Conservation (phyloP, 2,329 filamentous ascomycete genomes). For the Davidsoniella virescens region DNA sequence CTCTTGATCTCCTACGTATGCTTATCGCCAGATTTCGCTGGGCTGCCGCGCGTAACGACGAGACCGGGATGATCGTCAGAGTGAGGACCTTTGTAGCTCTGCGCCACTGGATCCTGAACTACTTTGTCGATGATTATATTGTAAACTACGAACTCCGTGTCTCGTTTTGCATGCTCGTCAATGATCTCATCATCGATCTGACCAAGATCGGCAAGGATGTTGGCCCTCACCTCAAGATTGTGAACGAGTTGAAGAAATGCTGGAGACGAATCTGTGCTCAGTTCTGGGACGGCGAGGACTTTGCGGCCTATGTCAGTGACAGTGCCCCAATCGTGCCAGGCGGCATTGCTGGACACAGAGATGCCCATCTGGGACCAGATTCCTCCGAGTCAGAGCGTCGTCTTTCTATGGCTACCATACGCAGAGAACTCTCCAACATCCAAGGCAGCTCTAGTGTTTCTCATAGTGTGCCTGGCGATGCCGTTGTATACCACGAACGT, state of each 20-base stretch:
- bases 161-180: conserved; percentile 68
- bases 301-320: conserved; percentile 30
- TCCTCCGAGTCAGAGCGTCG: background rate
- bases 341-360: conserved; percentile 47
- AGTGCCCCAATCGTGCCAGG: conserved; percentile 60
- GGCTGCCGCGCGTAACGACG: conserved; percentile 66
- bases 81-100: conserved; percentile 91
- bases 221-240: conserved; percentile 56
- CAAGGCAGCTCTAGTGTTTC: background rate
- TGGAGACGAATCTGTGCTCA: conserved; percentile 82
- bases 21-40: conserved; percentile 72
- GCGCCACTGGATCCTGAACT: conserved; percentile 95
- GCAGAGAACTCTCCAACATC: conserved; percentile 4
- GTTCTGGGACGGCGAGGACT: conserved; percentile 70
- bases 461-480: conserved; percentile 1
- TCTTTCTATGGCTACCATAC: conserved; percentile 5
- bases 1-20: conserved; percentile 62
- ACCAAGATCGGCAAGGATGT: conserved; percentile 48
- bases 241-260: conserved; percentile 89
- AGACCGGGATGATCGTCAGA: conserved; percentile 82
- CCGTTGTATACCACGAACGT: background rate
- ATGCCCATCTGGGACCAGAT: conserved; percentile 23
- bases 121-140: conserved; percentile 90
- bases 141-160: conserved; percentile 55
- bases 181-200: conserved; percentile 45